These are phyloP conservation scores for Dendryphion nanum DNA, from an alignment of 2,329 filamentous ascomycete genomes.

Conservation along the genomic window DNA sequence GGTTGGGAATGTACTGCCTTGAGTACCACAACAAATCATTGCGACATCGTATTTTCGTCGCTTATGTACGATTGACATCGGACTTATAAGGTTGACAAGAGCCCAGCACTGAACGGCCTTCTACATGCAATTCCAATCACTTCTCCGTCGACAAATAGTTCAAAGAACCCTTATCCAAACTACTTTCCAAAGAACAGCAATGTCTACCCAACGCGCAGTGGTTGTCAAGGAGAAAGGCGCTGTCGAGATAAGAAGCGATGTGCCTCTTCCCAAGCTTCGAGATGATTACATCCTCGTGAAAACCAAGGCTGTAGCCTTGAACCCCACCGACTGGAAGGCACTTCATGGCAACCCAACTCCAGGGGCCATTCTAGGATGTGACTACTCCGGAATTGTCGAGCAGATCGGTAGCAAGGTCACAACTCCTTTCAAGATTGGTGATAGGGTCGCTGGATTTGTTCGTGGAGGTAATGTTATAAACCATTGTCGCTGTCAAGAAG, in stretches of 20 bases:
- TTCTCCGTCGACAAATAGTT: background rate
- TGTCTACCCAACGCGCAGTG: conserved; percentile 34
- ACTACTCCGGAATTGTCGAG: conserved; percentile 55
- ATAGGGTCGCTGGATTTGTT: conserved; percentile 52
- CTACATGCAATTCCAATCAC: background rate
- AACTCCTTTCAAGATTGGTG: conserved; percentile 49
- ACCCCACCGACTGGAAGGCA: conserved; percentile 58
- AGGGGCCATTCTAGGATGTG: conserved; percentile 50
- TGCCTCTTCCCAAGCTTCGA: conserved; percentile 25
- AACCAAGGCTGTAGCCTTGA: conserved; percentile 53
- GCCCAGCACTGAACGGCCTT: too few species aligned
- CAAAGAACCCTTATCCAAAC: background rate
- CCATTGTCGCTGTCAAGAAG: conserved; percentile 2
- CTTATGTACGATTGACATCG: too few species aligned
- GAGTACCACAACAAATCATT: too few species aligned
- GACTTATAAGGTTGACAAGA: too few species aligned
- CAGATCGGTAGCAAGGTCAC: conserved; percentile 51
- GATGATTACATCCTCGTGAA: conserved; percentile 53
- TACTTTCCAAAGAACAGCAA: conserved; percentile 11
- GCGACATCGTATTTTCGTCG: too few species aligned
- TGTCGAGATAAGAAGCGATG: conserved; percentile 20
- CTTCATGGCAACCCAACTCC: conserved; percentile 29
- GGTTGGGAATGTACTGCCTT: too few species aligned
- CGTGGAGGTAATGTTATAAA: conserved; percentile 44
- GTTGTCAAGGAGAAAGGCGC: conserved; percentile 24